Base-by-base conservation (phyloP, 2,329 filamentous ascomycete species). In the Aspergillus sp. region DNA sequence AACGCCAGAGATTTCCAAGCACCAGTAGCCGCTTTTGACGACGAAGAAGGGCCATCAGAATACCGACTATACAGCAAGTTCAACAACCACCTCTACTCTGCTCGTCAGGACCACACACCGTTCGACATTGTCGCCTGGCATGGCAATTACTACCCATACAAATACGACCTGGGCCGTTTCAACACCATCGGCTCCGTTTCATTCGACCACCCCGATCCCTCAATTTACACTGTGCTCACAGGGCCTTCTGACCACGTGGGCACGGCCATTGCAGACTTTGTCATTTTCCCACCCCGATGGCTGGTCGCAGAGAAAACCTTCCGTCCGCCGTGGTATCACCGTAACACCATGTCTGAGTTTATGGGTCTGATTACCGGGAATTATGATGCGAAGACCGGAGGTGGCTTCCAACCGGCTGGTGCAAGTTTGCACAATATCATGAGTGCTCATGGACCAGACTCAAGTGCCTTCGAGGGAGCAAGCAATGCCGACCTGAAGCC, bases 51-150 rank as follows among this genome's bases (percentile, higher is more conserved):
- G 66, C 58, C 57, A 2, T 80, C 75, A 48, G 77, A 81, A 57
- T 84, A 82, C 70, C 82, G 78, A 8, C 75, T 90, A 37, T 81
- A 82, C 35, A 81, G 81, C 70, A 90, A 90, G 71, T 88, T 90
- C 68, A 85, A 86, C 69, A 87, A 88, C 63, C 78, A 81, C 47
- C 82, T 91, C 51, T 91, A 90, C 75, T 76, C 78, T 39, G 86
- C 87, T 6, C 79, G 71, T 43, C 89, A 92, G 74, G 72, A 80
- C 11, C 90, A 92, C 70, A 88, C 86, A 0, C 89, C 90, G 0
- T 93, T 91, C 66, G 89, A 93, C 65, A 84, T 93, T 0, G 89
- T 91, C 3, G 88, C 87, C 3, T 93, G 89, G 89, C 89, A 93
- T 69, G 90, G 90, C 45, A 89, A 86, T 62, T 92, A 91, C 75